phyloP scores from a whole-genome alignment of 1,139 yeast genomes.

The Hemisphaericaspora lyxosophila region DNA sequence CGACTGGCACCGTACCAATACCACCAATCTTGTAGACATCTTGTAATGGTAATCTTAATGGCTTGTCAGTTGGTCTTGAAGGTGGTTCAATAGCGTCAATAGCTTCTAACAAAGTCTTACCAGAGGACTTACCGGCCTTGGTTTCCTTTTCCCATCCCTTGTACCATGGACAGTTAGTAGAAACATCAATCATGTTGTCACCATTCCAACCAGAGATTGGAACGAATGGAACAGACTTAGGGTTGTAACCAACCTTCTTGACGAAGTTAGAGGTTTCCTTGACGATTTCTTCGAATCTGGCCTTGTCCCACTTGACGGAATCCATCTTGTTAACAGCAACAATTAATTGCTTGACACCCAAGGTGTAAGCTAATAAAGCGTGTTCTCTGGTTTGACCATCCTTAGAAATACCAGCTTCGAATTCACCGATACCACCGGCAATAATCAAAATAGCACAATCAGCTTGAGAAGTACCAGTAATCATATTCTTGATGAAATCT shows the following conservation, averaged over 20 bases:
- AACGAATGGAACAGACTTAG: constrained; percentile 87
- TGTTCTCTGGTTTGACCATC: constrained; percentile 95
- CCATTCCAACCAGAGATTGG: constrained; percentile 95
- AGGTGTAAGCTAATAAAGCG: constrained; percentile 86
- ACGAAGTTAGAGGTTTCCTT: constrained; percentile 86
- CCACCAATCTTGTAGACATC: constrained; percentile 94
- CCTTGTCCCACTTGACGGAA: constrained; percentile 82
- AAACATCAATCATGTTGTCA: constrained; percentile 87
- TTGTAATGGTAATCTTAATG: constrained; percentile 88
- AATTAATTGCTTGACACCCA: constrained; percentile 85
- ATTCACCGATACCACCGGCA: constrained; percentile 93
- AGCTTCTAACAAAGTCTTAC: constrained; percentile 87
- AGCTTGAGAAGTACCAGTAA: constrained; percentile 91
- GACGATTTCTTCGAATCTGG: constrained; percentile 76
- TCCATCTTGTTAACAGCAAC: constrained; percentile 95
- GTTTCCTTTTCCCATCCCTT: constrained; percentile 88
- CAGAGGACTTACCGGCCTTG: constrained; percentile 75
- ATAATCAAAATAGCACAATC: constrained; percentile 89
- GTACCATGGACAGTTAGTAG: constrained; percentile 87
- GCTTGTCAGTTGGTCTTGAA: constrained; percentile 82
- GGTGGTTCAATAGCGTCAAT: constrained; percentile 87
- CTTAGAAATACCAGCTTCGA: constrained; percentile 93
- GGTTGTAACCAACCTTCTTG: constrained; percentile 94
- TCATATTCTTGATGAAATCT: constrained; percentile 96
- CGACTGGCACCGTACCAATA: constrained; percentile 93